Evolutionary conservation across 2,329 filamentous ascomycete species (phyloP).

Genomic region (Diaporthe batatas): DNA sequence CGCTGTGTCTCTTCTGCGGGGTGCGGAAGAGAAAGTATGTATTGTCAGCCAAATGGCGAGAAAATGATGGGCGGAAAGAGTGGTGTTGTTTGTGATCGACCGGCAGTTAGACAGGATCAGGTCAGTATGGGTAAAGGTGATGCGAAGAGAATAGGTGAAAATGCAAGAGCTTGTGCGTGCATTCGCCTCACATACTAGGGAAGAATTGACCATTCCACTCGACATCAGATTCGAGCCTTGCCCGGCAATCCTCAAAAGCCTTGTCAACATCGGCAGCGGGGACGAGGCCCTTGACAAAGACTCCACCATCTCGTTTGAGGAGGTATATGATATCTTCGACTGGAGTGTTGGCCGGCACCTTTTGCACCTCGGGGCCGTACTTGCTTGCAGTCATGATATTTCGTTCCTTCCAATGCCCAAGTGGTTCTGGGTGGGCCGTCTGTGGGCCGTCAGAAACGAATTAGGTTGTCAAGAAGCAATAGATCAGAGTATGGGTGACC

Average conservation of each 20-base stretch:
- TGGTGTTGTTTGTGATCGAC: too few species aligned
- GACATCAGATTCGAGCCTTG: conserved; percentile 17
- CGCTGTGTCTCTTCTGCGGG: conserved; percentile 7
- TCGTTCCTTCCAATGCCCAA: not conserved
- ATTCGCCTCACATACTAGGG: not conserved
- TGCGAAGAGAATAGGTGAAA: not conserved
- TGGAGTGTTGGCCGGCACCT: not conserved
- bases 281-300: conserved; percentile 15
- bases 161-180: not conserved
- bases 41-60: not conserved
- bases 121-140: too few species aligned
- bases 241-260: conserved; percentile 22
- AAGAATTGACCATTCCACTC: conserved; percentile 13
- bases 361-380: conserved; percentile 11
- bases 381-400: conserved; percentile 1
- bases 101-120: too few species aligned
- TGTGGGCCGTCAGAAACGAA: not conserved
- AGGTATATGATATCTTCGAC: conserved; percentile 9
- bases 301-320: conserved; percentile 14
- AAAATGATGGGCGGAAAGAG: not conserved
- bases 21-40: not conserved
- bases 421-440: not conserved
- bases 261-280: conserved; percentile 11
- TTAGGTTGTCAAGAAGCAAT: too few species aligned
- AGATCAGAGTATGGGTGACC: not conserved